These are phyloP conservation scores for Alliaria petiolata DNA, from an alignment of 345 rosid genomes.

Conservation along the genomic window DNA sequence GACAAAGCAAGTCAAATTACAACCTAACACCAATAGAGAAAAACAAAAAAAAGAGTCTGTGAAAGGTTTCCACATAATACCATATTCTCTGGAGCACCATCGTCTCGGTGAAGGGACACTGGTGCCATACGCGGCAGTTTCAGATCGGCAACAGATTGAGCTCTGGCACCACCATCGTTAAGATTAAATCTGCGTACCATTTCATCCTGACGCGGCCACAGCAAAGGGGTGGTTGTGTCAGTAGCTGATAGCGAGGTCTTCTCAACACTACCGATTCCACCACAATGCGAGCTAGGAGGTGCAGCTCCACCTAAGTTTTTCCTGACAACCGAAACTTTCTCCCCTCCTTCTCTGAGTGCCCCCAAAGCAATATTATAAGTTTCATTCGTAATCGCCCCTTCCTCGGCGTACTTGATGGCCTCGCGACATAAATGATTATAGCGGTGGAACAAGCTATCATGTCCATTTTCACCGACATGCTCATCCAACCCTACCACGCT, in stretches of 20 bases:
- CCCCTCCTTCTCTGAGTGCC: slow-evolving; percentile 69
- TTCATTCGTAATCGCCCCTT: slow-evolving; percentile 70
- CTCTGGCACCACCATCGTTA: slow-evolving; percentile 51
- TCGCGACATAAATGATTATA: slow-evolving; percentile 76
- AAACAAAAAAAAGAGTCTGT: background rate
- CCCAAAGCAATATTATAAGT: slow-evolving; percentile 62
- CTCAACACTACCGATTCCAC: slow-evolving; percentile 45
- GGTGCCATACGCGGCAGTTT: slow-evolving; percentile 92
- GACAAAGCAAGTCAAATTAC: slow-evolving; percentile 22
- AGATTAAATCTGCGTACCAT: slow-evolving; percentile 60
- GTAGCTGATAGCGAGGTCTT: slow-evolving; percentile 51
- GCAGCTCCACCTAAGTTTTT: slow-evolving; percentile 64
- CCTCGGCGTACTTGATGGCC: slow-evolving; percentile 84
- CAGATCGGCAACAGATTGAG: slow-evolving; percentile 72
- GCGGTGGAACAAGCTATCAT: slow-evolving; percentile 49
- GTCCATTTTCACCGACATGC: slow-evolving; percentile 43
- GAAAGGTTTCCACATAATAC: slow-evolving; percentile 35
- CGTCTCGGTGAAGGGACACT: slow-evolving; percentile 78
- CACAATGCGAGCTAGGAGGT: slow-evolving; percentile 52
- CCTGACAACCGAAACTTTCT: slow-evolving; percentile 60
- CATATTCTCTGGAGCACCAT: slow-evolving; percentile 70
- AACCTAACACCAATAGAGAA: background rate
- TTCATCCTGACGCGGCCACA: slow-evolving; percentile 97
- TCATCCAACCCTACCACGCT: slow-evolving; percentile 53
- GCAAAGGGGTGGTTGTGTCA: slow-evolving; percentile 65